Evolutionary conservation across 257 asterid species (phyloP), one percentile per base, ranked within the genome.

Genomic region (Solanum pimpinellifolium): DNA sequence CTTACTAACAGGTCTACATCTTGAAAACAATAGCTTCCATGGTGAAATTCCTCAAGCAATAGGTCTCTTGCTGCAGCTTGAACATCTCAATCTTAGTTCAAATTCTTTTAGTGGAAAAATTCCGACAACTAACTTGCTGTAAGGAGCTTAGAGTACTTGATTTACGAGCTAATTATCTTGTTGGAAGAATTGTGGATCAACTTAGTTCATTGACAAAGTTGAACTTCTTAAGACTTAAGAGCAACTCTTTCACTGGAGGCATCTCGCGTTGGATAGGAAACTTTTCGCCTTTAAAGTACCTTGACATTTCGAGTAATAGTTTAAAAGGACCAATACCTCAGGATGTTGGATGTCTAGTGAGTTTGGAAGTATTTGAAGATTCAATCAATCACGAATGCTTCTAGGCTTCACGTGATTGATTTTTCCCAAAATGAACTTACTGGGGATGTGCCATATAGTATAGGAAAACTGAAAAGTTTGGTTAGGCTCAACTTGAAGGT

Each of bases 31-130:
- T 33, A 77, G 7, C 46, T 86, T 90, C 35, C 46, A 82, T 31
- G 86, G 88, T 23, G 68, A 68, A n/a, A 90, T 88, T 41, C 90
- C 90, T 25, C 87, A 80, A 37, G 83, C 85, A 60, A 77, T 90
- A 21, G 90, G 92, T 29, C 88, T 70, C 39, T 77, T 90, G 14
- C 42, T 47, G 7, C 84, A 52, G 23, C 88, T 90, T 29, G 62
- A 65, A 35, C 70, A 86, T 59, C 85, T 88, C 83, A 84, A 86
- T 56, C 83, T 88, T 7, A 86, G 85, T 27, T 37, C 16, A 68
- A 90, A 90, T 73, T 70, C 73, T 3, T 75, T 88, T 74, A 27
- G 59, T 6, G 92, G 89, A 41, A 62, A 9, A 5, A 52, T 90
- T 20, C 88, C 90, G 1, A 37, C 27, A 7, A 90, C 60, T 88